Conservation (phyloP, 495 filamentous ascomycete genomes). For the Penicillium daleae region DNA sequence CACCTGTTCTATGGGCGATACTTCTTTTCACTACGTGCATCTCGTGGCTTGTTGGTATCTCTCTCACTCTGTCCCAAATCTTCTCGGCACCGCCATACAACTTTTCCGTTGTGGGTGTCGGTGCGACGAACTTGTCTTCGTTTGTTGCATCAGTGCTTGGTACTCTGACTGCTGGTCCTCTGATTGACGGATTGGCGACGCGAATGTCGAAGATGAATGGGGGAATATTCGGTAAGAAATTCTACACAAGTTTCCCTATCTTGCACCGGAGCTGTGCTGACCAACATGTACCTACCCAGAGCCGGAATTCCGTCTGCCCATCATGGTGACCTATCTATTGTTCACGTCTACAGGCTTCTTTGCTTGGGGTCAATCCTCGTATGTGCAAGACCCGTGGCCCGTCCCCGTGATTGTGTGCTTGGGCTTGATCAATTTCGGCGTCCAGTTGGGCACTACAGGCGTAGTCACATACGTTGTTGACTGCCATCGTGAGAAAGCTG, state of each 20-base stretch:
- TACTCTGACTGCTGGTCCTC: slow-evolving; percentile 40
- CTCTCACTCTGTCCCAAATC: slow-evolving; percentile 48
- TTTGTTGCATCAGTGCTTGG: slow-evolving; percentile 47
- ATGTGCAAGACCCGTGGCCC: slow-evolving; percentile 35
- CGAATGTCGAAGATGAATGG: slow-evolving; percentile 33
- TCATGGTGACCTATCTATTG: slow-evolving; percentile 45
- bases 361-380: slow-evolving; percentile 43
- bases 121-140: slow-evolving; percentile 45
- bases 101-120: slow-evolving; percentile 47
- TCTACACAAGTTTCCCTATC: not conserved
- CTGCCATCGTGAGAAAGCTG: slow-evolving; percentile 46
- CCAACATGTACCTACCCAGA: slow-evolving; percentile 29
- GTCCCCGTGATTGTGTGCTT: slow-evolving; percentile 48
- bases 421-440: slow-evolving; percentile 50
- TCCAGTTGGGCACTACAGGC: slow-evolving; percentile 44
- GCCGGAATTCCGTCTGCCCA: slow-evolving; percentile 51
- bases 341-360: slow-evolving; percentile 51
- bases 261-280: slow-evolving; percentile 25
- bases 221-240: slow-evolving; percentile 31
- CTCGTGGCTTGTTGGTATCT: slow-evolving; percentile 52
- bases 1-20: slow-evolving; percentile 46
- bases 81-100: slow-evolving; percentile 52
- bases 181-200: slow-evolving; percentile 46
- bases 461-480: slow-evolving; percentile 47
- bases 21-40: slow-evolving; percentile 50